These are phyloP conservation scores for Thraustochytrium striatum DNA, from an alignment of 352 stramenopile species.

Conservation along the genomic window DNA sequence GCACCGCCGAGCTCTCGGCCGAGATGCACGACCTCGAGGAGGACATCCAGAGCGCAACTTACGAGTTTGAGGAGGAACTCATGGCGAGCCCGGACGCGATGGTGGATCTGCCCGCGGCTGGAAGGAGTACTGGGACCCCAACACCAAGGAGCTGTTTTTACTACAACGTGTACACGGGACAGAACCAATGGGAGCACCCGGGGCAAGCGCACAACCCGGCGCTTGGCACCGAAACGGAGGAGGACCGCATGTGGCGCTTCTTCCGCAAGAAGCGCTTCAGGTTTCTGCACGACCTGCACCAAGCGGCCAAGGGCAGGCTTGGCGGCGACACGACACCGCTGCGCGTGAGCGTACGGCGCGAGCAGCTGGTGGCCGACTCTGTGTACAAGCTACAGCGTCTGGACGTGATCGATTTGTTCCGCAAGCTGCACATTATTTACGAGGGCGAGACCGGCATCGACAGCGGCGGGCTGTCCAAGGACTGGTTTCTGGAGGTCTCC, in stretches of 20 bases:
- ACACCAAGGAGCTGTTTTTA: constrained; percentile 76
- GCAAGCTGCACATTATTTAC: constrained; percentile 73
- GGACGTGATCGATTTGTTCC: constrained; percentile 60
- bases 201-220: constrained; percentile 66
- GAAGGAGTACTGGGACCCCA: constrained; percentile 78
- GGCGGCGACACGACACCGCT: constrained; percentile 61
- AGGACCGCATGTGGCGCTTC: constrained; percentile 70
- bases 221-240: constrained; percentile 57
- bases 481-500: constrained; percentile 76
- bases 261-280: constrained; percentile 76
- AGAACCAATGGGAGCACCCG: constrained; percentile 32
- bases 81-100: constrained; percentile 34
- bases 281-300: constrained; percentile 68
- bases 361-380: constrained; percentile 69
- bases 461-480: constrained; percentile 76
- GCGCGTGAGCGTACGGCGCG: constrained; percentile 57
- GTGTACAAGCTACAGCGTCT: constrained; percentile 61
- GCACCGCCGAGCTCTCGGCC: neutral
- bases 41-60: neutral
- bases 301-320: too few relatives aligned
- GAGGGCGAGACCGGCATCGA: constrained; percentile 75
- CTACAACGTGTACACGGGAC: constrained; percentile 66
- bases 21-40: neutral
- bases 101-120: constrained; percentile 55
- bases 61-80: neutral